These are phyloP conservation scores for Vanilla planifolia DNA, from an alignment of 106 monocot genomes.

Conservation along the genomic window DNA sequence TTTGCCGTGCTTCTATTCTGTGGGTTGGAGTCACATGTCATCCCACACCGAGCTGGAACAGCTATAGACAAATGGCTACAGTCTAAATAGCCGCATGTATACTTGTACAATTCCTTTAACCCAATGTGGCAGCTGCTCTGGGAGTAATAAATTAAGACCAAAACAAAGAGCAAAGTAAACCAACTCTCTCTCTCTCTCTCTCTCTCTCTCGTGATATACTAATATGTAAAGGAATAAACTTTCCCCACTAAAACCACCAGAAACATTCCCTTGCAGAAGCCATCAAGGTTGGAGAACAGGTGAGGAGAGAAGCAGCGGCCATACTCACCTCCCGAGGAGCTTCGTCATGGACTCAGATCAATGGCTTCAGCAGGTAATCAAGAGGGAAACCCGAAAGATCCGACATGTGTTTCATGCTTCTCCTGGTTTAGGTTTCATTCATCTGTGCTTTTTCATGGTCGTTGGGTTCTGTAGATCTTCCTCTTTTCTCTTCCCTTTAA, in stretches of 20 bases:
- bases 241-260: conserved; percentile 3
- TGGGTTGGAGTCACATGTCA: too few species aligned
- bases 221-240: neutral
- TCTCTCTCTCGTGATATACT: neutral
- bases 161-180: too few species aligned
- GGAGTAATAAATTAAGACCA: too few species aligned
- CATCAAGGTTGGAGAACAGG: neutral
- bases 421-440: neutral
- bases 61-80: too few species aligned
- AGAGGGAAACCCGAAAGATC: neutral
- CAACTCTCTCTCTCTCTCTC: conserved; percentile 6
- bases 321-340: neutral
- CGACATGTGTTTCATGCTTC: neutral
- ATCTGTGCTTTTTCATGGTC: neutral
- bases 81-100: too few species aligned
- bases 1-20: too few species aligned
- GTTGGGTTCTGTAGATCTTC: conserved; percentile 2
- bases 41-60: too few species aligned
- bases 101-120: too few species aligned
- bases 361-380: conserved; percentile 6
- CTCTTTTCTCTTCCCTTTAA: conserved; percentile 2
- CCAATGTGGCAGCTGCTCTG: too few species aligned
- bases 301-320: neutral
- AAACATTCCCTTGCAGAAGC: conserved; percentile 1
- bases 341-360: conserved; percentile 6